A percentile compares a stretch with the other conserved stretches of the same genome.
These are phyloP conservation scores for Orbilia javanica DNA, from an alignment of 2,329 filamentous ascomycete genomes.

Conservation along the genomic window DNA sequence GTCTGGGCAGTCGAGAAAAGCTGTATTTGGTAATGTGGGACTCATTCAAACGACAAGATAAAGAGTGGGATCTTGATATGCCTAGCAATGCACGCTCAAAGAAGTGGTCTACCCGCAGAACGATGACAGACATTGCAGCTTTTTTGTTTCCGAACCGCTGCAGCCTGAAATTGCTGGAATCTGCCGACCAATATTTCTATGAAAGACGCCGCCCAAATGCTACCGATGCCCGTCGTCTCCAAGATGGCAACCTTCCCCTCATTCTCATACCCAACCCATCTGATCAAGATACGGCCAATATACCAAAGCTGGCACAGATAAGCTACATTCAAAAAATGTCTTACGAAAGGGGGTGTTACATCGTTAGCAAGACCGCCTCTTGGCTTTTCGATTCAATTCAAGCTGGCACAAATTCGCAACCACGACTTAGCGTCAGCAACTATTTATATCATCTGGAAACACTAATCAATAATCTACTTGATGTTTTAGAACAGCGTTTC, in stretches of 20 bases:
- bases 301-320: not conserved
- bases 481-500: not conserved
- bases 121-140: not conserved
- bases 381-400: not conserved
- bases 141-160: not conserved
- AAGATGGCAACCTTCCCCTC: too few relatives aligned
- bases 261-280: not conserved
- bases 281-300: not conserved
- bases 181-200: not conserved
- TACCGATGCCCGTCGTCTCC: not conserved
- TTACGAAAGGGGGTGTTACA: not conserved
- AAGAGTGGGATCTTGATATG: not conserved
- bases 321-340: not conserved
- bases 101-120: not conserved
- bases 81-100: not conserved
- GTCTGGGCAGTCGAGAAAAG: not conserved
- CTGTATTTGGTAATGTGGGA: not conserved
- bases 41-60: not conserved
- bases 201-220: not conserved
- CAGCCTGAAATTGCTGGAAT: not conserved
- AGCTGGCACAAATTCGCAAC: not conserved
- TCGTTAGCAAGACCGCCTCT: not conserved
- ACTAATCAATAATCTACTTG: not conserved
- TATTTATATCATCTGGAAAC: not conserved
- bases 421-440: not conserved